Conservation (phyloP, 176 grass and related monocot genomes). For the Avena eriantha region DNA sequence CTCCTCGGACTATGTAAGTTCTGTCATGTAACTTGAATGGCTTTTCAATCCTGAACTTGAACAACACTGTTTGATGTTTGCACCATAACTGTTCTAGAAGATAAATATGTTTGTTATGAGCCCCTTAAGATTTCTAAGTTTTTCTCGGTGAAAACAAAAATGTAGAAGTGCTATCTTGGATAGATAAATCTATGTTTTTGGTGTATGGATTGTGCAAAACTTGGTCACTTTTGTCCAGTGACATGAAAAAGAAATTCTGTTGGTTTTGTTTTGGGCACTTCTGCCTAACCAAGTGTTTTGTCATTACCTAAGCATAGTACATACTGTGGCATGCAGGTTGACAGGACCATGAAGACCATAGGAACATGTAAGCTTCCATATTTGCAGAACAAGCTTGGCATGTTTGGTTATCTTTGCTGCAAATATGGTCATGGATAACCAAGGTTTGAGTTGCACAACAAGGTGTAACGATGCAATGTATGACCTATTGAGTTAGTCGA, state of each 20-base stretch:
- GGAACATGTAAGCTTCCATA: not conserved
- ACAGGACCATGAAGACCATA: not conserved
- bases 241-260: not conserved
- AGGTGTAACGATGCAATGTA: not conserved
- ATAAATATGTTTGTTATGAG: slow-evolving; percentile 11
- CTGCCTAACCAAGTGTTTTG: not conserved
- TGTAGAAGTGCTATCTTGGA: not conserved
- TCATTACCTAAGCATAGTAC: not conserved
- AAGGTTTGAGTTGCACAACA: not conserved
- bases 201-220: not conserved
- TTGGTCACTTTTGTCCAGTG: not conserved
- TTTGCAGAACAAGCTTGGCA: not conserved
- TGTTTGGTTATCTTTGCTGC: not conserved
- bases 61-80: not conserved
- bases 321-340: not conserved
- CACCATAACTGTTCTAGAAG: not conserved
- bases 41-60: slow-evolving; percentile 12
- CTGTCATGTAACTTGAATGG: not conserved
- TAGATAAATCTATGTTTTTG: not conserved
- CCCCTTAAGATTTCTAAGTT: not conserved
- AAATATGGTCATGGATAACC: not conserved
- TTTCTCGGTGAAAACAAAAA: not conserved
- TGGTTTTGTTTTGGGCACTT: not conserved
- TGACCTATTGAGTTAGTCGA: not conserved
- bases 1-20: not conserved